Evolutionary conservation across 2,329 filamentous ascomycete species (phyloP), one percentile per base, ranked within the genome.

Genomic region (Aspergillus japonicus): DNA sequence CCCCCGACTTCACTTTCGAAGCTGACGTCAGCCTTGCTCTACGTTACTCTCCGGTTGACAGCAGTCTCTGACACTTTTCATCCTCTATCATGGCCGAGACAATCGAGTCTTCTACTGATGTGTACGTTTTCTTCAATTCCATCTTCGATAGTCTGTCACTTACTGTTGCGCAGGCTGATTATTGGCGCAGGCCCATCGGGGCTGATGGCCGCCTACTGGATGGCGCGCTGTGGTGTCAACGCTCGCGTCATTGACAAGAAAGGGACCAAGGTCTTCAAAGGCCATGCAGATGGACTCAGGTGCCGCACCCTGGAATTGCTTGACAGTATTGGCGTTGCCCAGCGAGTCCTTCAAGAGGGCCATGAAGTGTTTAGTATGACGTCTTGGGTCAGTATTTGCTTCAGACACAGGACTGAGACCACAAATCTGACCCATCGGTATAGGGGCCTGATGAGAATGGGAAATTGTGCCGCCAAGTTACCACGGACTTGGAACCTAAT

Each of bases 341-440:
- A 90, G 64, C 77, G 83, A 10, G 83, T 82, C 1, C 85, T 85
- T 82, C 86, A 85, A 57, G 87, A 90, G 65, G 81, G 84, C 8
- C 88, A 89, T 68, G 87, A 87, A 68, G 84, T 89, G 78, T 78
- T 88, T n/a, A 87, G 89, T 77, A 85, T 88, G 61, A 73, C 58
- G 47, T 78, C 83, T 60, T 85, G 83, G 67, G 66, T 68, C 39
- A 31, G 59, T 56, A n/a, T 2, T 10, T 14, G 7, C 6, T n/a
- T 6, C 7, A 12, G 5, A 6, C 14, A 4, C 39, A 44, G 39
- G 16, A n/a, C 11, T 23, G 1, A 49, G 24, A 8, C 10, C 14
- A 2, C 6, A 21, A 16, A 14, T 48, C 50, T 57, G 26, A 60
- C n/a, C 26, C n/a, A 54, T 16, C 6, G 5, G 4, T 0, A 29